Percentiles rank a stretch among this genome's conserved stretches.
phyloP scores from a whole-genome alignment of 805 yeast species.

The Lachancea kluyveri region DNA sequence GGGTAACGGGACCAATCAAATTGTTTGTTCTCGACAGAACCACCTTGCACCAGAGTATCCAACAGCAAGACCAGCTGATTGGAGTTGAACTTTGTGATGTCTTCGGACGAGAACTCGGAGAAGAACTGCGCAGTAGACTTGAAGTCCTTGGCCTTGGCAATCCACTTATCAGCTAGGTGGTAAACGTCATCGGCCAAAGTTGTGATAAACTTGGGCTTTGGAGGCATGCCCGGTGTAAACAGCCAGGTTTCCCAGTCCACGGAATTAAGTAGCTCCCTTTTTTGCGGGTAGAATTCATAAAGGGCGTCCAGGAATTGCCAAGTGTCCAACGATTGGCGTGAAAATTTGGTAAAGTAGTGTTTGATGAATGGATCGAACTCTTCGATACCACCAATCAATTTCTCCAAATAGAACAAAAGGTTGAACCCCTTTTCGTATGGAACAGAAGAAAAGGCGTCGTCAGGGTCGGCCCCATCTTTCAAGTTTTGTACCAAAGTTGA shows the following conservation, averaged over 20 bases:
- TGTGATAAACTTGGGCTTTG: conserved; percentile 77
- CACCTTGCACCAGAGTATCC: conserved; percentile 53
- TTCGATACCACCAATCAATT: conserved; percentile 53
- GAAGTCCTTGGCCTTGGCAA: conserved; percentile 27
- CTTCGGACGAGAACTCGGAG: conserved; percentile 38
- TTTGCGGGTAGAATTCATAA: conserved; percentile 54
- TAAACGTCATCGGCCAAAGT: conserved; percentile 69
- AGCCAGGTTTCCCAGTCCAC: conserved; percentile 88
- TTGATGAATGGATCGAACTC: conserved; percentile 77
- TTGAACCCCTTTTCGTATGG: conserved; percentile 91
- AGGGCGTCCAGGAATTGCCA: conserved; percentile 73
- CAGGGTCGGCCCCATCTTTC: conserved; percentile 70
- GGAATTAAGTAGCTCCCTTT: conserved; percentile 47
- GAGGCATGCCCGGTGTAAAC: conserved; percentile 80
- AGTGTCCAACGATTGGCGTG: conserved; percentile 69
- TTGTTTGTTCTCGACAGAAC: conserved; percentile 9
- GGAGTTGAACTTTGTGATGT: conserved; percentile 55
- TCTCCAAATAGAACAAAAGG: conserved; percentile 69
- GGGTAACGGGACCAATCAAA: conserved; percentile 33
- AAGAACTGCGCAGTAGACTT: conserved; percentile 18
- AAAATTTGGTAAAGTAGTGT: conserved; percentile 64
- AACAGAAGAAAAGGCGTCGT: conserved; percentile 80
- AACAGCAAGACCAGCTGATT: conserved; percentile 77
- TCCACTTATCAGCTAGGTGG: conserved; percentile 62
- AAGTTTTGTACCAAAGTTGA: conserved; percentile 66